Base-by-base conservation (phyloP, 768 basidiomycete genomes). In the Termitomyces sp. region DNA sequence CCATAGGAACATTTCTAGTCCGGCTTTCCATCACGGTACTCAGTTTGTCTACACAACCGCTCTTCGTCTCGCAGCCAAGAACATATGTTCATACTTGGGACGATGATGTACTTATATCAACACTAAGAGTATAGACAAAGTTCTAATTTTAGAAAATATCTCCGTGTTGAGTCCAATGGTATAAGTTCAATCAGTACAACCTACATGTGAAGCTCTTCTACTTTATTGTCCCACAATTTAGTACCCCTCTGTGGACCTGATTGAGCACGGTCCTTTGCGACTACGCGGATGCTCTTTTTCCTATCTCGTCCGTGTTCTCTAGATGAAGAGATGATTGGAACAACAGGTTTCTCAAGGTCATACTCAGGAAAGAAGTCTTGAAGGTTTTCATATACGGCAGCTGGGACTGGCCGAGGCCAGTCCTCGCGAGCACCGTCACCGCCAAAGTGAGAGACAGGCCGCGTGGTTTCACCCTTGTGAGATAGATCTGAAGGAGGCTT, bases 281-380 rank as follows among this genome's bases (percentile, higher is more conserved):
- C 88, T 55, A 86, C 82, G 53, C 92, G 84, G 56, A 97, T 95
- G 44, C 89, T 93, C 77, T 90, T 93, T 35, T 63, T 61, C 57
- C 57, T 65, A 3, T 61, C 60, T 30, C 59, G 36, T 26, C 53
- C 26, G 12, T 33, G 55, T 48, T 62, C 59, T 43, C 40, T 30
- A n/a, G 41, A 46, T 41, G 48, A 16, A n/a, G 78, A 32, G 77
- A 77, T 74, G 32, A 81, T 77, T 58, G 89, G 83, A 55, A 90
- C 83, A 61, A 96, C 82, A 1, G 90, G 88, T 66, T 89, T 86
- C 69, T 97, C 93, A 53, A 97, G 82, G 67, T 96, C 87, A 69
- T 93, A 89, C 57, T 87, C 81, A 16, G 94, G 94, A 77, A 98
- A 98, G 74, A 88, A 96, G 41, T 82, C 82, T 59, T 93, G 85